phyloP scores from a whole-genome alignment of 148 eudicot species.

The Rhododendron simsii region DNA sequence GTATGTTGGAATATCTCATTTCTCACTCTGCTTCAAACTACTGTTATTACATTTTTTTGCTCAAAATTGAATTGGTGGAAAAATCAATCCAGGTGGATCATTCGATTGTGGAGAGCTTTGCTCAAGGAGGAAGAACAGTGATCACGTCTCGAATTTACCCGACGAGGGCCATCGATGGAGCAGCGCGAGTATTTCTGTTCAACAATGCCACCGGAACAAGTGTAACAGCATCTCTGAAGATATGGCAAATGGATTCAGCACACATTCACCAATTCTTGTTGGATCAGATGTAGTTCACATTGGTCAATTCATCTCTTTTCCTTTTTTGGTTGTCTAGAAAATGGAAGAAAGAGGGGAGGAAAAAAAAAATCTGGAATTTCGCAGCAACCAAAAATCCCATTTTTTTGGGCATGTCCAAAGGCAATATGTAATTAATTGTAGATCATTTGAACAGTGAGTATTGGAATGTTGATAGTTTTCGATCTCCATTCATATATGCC shows the following conservation, averaged over 20 bases:
- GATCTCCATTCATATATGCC: too few species aligned
- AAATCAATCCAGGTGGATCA: slow-evolving; percentile 14
- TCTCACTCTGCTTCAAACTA: background rate
- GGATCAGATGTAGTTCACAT: background rate
- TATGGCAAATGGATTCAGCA: slow-evolving; percentile 24
- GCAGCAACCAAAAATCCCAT: background rate
- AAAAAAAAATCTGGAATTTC: background rate
- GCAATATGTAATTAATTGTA: background rate
- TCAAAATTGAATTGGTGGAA: background rate
- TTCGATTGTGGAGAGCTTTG: slow-evolving; percentile 23
- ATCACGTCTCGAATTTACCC: slow-evolving; percentile 20
- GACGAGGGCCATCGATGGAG: slow-evolving; percentile 16
- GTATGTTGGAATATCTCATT: slow-evolving; percentile 32
- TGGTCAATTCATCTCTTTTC: background rate
- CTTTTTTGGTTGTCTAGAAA: background rate
- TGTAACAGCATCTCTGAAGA: slow-evolving; percentile 15
- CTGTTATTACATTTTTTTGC: too few species aligned
- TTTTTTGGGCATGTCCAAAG: background rate
- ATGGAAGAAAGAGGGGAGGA: background rate
- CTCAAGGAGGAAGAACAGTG: slow-evolving; percentile 23
- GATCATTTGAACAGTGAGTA: too few species aligned
- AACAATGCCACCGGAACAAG: slow-evolving; percentile 16
- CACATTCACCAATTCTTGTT: slow-evolving; percentile 10
- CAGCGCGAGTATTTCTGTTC: slow-evolving; percentile 8
- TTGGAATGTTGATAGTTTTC: too few species aligned